These are phyloP conservation scores for Cynanchum wilfordii DNA, from an alignment of 257 asterid species.

Conservation along the genomic window DNA sequence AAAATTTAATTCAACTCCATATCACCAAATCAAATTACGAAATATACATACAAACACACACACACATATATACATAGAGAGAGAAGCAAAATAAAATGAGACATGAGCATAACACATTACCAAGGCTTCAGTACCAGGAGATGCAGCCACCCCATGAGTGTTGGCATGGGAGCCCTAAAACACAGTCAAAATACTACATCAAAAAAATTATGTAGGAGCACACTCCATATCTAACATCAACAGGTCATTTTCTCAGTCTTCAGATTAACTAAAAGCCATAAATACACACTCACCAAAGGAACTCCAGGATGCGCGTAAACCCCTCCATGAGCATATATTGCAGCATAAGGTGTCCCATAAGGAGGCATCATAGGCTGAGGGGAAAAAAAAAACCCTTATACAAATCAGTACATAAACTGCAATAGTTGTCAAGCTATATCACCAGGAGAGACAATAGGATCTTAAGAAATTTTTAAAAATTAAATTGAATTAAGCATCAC, in stretches of 20 bases:
- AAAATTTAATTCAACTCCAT: neutral
- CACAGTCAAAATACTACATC: neutral
- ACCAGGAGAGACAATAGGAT: neutral
- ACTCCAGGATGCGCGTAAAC: slow-evolving; percentile 84
- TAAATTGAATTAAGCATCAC: neutral
- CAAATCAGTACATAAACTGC: neutral
- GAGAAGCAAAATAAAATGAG: neutral
- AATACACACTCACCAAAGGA: slow-evolving; percentile 56
- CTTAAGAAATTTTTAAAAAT: neutral
- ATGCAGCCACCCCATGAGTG: slow-evolving; percentile 24
- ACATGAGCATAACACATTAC: slow-evolving; percentile 13
- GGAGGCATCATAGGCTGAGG: slow-evolving; percentile 84
- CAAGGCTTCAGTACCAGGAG: slow-evolving; percentile 27
- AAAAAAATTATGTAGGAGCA: neutral
- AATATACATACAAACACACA: no score
- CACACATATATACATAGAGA: neutral
- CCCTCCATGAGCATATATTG: slow-evolving; percentile 84
- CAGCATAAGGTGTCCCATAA: slow-evolving; percentile 85
- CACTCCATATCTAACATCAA: neutral
- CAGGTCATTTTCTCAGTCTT: neutral
- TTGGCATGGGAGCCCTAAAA: slow-evolving; percentile 30
- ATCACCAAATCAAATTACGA: neutral
- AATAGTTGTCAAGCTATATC: neutral
- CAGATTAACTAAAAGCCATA: neutral
- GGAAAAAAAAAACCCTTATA: slow-evolving; percentile 11